Percentiles rank a stretch among this genome's conserved stretches.
Conservation (phyloP, 2,329 filamentous ascomycete species). For the Aspergillus sclerotialis region DNA sequence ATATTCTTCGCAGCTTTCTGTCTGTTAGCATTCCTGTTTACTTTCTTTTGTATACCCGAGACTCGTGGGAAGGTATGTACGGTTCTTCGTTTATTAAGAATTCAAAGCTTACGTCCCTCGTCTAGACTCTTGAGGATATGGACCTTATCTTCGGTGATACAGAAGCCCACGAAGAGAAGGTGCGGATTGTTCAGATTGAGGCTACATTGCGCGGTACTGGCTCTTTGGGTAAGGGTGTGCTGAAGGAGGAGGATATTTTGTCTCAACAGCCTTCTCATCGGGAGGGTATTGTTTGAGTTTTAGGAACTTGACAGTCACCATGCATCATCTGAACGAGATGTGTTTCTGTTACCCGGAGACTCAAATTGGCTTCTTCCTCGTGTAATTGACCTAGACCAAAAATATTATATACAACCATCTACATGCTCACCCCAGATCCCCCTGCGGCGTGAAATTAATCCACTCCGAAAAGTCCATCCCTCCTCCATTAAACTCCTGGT, state of each 20-base stretch:
- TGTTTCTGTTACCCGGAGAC: too few relatives aligned
- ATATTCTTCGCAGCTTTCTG: constrained; percentile 34
- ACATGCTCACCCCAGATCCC: too few relatives aligned
- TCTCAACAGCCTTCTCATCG: too few relatives aligned
- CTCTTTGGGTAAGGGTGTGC: constrained; percentile 11
- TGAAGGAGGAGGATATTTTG: constrained; percentile 18
- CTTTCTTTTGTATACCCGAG: constrained; percentile 29
- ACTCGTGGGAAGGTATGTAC: constrained; percentile 29
- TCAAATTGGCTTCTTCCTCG: too few relatives aligned
- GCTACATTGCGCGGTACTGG: constrained; percentile 24
- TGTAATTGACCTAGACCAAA: too few relatives aligned
- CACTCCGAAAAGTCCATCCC: constrained; percentile 35
- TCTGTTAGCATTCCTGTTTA: constrained; percentile 27
- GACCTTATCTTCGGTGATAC: constrained; percentile 41
- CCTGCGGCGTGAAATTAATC: constrained; percentile 29
- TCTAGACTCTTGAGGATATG: constrained; percentile 49
- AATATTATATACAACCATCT: too few relatives aligned
- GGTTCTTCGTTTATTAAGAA: neutral
- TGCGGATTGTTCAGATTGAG: constrained; percentile 33
- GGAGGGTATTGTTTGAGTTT: constrained; percentile 9
- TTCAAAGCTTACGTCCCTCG: neutral
- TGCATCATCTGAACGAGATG: neutral
- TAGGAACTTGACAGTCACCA: neutral
- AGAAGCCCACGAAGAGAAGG: constrained; percentile 30
- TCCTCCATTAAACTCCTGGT: constrained; percentile 22